Base-by-base conservation (phyloP, 2,329 filamentous ascomycete genomes). In the Fusarium staphyleae region DNA sequence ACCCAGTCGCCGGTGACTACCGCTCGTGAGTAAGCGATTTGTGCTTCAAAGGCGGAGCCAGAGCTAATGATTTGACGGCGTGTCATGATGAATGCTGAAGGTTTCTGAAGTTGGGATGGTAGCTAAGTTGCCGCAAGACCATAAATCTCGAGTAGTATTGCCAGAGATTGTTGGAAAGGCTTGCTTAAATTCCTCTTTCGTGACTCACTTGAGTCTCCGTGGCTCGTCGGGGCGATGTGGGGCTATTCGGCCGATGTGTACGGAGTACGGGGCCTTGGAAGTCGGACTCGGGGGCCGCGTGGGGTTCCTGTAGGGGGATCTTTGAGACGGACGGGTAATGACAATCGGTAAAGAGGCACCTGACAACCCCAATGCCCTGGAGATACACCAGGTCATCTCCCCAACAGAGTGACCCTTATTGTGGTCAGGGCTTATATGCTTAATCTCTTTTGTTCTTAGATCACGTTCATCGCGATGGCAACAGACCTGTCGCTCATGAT, bases 1-100 rank as follows among this genome's bases (percentile, higher is more conserved):
- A 83, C 69, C 73, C 77, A 79, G 30, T 79, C 78, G 10, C 78
- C 80, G 1, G 73, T 70, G 14, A 81, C 74, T 3, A 84, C 79
- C 29, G 81, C 81, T 41, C 81, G 75, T 24, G 81, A 83, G 67
- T 84, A 84, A 42, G 78, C 80, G 47, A 83, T 83, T 55, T 79
- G 72, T 19, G 71, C 71, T 67, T 84, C 81, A 56, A 83, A 84
- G 33, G 72, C 67, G 5, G 80, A 83, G 43, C 76, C 77, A 16
- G 79, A 81, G 61, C 74, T 77, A 61, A 82, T 78, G 62, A 76
- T 75, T 39, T 59, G 60, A 30, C 75, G 73, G 18, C 67, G 43
- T 72, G 76, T 73, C 57, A 48, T 69, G 35, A 13, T 34, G 15
- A 11, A 32, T 4, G 13, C 11, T 13, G 11, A 9, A 24, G 22